Conservation (phyloP, 2,329 filamentous ascomycete genomes). For the Exophiala calicioides region DNA sequence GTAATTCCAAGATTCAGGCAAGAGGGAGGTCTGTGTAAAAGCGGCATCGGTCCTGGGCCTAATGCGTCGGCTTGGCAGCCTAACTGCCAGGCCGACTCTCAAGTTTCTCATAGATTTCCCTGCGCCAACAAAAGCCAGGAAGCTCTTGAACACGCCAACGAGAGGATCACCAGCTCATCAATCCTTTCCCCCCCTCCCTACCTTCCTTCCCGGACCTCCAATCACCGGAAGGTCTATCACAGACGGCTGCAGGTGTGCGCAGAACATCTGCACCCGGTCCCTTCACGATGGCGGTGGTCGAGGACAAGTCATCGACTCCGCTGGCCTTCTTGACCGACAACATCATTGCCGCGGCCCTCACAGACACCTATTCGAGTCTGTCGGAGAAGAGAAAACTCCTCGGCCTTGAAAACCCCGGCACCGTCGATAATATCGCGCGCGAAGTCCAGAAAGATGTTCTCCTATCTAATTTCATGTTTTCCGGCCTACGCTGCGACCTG, state of each 20-base stretch:
- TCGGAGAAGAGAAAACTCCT: constrained; percentile 83
- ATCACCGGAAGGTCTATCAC: background rate
- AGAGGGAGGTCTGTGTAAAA: background rate
- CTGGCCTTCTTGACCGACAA: constrained; percentile 73
- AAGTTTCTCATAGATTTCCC: constrained; percentile 24
- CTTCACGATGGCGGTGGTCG: constrained; percentile 33
- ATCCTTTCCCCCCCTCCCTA: constrained; percentile 10
- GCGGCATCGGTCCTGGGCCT: background rate
- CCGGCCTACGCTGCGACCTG: constrained; percentile 90
- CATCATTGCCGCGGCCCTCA: constrained; percentile 66
- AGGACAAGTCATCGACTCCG: constrained; percentile 44
- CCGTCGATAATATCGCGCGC: constrained; percentile 81
- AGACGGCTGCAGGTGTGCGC: background rate
- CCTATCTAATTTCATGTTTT: constrained; percentile 95
- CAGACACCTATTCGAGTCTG: constrained; percentile 79
- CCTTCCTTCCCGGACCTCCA: constrained; percentile 3
- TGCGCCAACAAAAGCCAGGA: constrained; percentile 23
- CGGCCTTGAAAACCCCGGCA: constrained; percentile 87
- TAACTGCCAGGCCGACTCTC: constrained; percentile 4
- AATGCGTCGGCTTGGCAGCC: constrained; percentile 9
- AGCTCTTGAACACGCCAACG: constrained; percentile 23
- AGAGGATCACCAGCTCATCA: constrained; percentile 21
- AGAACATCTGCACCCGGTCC: constrained; percentile 5
- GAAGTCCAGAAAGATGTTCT: constrained; percentile 97
- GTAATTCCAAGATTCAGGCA: background rate